Base-by-base conservation (phyloP, 2,329 filamentous ascomycete species). In the Monilinia aucupariae region DNA sequence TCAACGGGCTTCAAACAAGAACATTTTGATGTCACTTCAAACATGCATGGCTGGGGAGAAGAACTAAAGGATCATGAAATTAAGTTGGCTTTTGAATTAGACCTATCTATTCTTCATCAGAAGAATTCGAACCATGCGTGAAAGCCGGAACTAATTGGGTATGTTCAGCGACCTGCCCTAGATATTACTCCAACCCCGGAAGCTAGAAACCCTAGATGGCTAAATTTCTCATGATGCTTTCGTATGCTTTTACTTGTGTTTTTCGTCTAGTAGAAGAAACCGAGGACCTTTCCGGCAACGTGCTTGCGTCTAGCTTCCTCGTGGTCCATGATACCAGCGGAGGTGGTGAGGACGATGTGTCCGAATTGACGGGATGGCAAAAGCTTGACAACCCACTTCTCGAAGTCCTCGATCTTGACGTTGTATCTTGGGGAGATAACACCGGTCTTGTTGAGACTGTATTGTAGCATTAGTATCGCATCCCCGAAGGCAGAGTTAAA, bases 371-470 rank as follows among this genome's bases (percentile, higher is more conserved):
- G 94, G 72, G 94, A 92, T 72, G 94, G 94, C 70, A 99, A 87
- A 77, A 99, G 90, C 88, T 96, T 96, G 83, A 96, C 91, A 75
- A 97, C 92, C 94, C 94, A 99, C 86, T 97, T 97, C 91, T 99
- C 94, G 78, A 99, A 86, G 75, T 99, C 94, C 76, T 85, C 82
- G 76, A 99, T 92, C 80, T 93, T 92, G 81, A 99, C 90, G 87
- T 97, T 97, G 91, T 96, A 99, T 80, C 94, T 91, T 79, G 94
- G 94, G 71, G 89, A 94, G 87, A 99, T 99, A 83, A 97, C 93
- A 85, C 93, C 94, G 71, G 90, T 94, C 89, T 97, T 97, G 90
- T 97, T 97, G 80, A 97, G 86, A 74, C 79, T 82, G 49, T 41
- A 63, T 61, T 20, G n/a, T 60, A 37, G 10, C 30, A 62, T 43